phyloP scores from a whole-genome alignment of 179 eudicot species.

The Beta macrorhiza region DNA sequence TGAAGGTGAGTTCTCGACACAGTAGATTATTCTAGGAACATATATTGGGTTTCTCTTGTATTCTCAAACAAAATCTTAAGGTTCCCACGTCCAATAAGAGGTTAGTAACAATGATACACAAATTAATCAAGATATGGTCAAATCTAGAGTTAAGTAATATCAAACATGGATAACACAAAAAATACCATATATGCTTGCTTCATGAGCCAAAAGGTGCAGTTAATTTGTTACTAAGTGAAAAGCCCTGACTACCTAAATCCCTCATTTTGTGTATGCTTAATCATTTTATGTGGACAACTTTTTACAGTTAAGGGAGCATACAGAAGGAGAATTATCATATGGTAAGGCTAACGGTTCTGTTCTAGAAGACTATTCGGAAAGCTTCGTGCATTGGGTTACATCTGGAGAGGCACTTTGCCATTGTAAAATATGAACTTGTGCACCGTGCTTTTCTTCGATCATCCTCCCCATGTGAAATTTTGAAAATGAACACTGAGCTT shows the following conservation, averaged over 20 bases:
- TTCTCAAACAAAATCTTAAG: neutral
- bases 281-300: neutral
- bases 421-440: constrained; percentile 20
- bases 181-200: too few species aligned
- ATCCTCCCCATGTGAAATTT: constrained; percentile 1
- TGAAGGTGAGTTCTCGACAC: constrained; percentile 46
- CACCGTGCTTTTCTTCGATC: neutral
- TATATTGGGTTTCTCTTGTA: neutral
- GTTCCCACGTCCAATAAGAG: neutral
- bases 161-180: too few species aligned
- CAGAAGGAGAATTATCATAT: constrained; percentile 33
- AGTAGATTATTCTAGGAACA: neutral
- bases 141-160: too few species aligned
- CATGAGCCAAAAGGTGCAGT: too few species aligned
- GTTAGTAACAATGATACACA: neutral
- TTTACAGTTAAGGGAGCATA: constrained; percentile 36
- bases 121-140: neutral
- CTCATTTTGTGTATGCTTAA: neutral
- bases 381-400: constrained; percentile 56
- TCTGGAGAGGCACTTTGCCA: constrained; percentile 51
- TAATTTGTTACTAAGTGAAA: too few species aligned
- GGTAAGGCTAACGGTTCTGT: constrained; percentile 31
- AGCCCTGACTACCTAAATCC: neutral
- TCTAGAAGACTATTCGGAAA: constrained; percentile 51
- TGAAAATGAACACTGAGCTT: neutral